Conservation (phyloP, 2,329 filamentous ascomycete genomes). For the Fusarium luffae region DNA sequence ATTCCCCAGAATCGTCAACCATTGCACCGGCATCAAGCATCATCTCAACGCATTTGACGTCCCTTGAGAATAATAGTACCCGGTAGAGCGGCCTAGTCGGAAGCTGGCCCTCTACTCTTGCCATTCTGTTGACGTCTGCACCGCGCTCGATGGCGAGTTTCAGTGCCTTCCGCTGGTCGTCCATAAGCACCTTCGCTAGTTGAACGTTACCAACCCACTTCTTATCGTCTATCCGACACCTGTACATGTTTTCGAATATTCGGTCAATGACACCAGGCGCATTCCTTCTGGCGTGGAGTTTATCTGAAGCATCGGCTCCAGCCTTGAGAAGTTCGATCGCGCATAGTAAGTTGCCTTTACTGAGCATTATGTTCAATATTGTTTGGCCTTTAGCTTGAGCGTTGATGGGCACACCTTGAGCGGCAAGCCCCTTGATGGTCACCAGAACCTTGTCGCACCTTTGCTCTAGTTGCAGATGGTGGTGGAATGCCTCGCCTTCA, state of each 20-base stretch:
- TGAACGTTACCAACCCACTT: too few species aligned
- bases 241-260: too few species aligned
- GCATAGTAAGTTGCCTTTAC: not conserved
- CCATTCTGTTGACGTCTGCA: slow-evolving; percentile 2
- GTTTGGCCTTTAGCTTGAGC: not conserved
- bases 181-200: too few species aligned
- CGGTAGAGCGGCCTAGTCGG: not conserved
- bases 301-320: not conserved
- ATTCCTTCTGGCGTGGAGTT: not conserved
- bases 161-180: not conserved
- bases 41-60: slow-evolving; percentile 2
- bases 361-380: not conserved
- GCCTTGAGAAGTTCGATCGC: slow-evolving; percentile 8
- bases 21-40: slow-evolving; percentile 10
- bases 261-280: too few species aligned
- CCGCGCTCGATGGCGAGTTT: not conserved
- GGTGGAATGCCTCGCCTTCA: too few species aligned
- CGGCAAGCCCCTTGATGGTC: slow-evolving; percentile 1
- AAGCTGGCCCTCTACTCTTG: too few species aligned
- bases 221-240: too few species aligned
- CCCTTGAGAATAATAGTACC: not conserved
- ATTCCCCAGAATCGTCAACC: not conserved
- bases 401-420: slow-evolving; percentile 1
- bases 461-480: too few species aligned
- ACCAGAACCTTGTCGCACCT: not conserved